phyloP scores from a whole-genome alignment of 225 moss, liverwort and hornwort species.

The Ulota crispa region DNA sequence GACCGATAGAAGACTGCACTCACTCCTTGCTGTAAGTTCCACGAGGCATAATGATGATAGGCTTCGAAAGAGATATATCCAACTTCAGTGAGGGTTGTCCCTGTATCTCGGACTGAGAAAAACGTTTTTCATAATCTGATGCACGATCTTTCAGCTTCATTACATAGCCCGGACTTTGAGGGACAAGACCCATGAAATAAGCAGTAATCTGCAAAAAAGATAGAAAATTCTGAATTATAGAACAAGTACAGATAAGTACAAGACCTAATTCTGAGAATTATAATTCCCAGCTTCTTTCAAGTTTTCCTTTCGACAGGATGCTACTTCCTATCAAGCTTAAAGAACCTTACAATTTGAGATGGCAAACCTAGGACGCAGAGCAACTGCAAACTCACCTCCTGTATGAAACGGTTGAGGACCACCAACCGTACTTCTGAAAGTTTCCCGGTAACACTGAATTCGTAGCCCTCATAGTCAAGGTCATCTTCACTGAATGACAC shows the following conservation, averaged over 20 bases:
- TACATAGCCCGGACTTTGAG: slow-evolving; percentile 83
- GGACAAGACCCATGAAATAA: slow-evolving; percentile 92
- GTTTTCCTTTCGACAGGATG: background rate
- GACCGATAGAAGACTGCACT: slow-evolving; percentile 5
- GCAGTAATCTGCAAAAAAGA: slow-evolving; percentile 56
- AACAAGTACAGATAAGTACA: background rate
- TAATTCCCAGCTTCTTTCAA: background rate
- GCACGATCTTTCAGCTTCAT: slow-evolving; percentile 88
- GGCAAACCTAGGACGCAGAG: background rate
- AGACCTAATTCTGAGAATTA: background rate
- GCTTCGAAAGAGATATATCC: slow-evolving; percentile 69
- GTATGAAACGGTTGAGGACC: slow-evolving; percentile 82
- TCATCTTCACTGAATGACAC: slow-evolving; percentile 82
- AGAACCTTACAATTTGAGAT: background rate
- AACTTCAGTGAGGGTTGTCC: slow-evolving; percentile 88
- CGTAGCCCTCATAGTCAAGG: slow-evolving; percentile 86
- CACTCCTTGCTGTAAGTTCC: slow-evolving; percentile 81
- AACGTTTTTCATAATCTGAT: slow-evolving; percentile 73
- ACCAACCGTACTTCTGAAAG: slow-evolving; percentile 87
- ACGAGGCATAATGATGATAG: slow-evolving; percentile 91
- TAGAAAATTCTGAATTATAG: background rate
- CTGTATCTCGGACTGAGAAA: slow-evolving; percentile 87
- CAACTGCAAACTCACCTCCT: slow-evolving; percentile 57
- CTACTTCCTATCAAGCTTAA: background rate
- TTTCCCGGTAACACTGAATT: slow-evolving; percentile 81